Evolutionary conservation across 345 rosid genomes (phyloP).

Genomic region (Gossypium herbaceum): DNA sequence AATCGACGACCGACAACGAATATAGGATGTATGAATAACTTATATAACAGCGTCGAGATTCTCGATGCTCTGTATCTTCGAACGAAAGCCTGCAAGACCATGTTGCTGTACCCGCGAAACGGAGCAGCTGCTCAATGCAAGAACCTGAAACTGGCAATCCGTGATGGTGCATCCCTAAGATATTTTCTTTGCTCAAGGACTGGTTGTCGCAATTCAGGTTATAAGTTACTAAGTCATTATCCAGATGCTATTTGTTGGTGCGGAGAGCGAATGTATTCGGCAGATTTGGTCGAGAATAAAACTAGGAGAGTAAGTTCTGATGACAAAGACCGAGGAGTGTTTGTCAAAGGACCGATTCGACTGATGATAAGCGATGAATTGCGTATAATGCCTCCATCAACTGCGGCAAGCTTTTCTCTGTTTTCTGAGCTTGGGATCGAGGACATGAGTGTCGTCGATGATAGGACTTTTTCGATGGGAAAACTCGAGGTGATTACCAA

Average conservation of each 20-base stretch:
- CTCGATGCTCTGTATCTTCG: conserved; percentile 11
- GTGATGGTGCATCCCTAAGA: neutral
- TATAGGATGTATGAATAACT: conserved; percentile 22
- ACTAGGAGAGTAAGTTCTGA: neutral
- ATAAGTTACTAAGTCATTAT: conserved; percentile 11
- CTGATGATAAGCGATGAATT: conserved; percentile 17
- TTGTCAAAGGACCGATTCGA: conserved; percentile 12
- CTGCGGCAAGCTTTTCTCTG: neutral
- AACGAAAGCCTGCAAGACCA: conserved; percentile 15
- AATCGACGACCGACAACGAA: neutral
- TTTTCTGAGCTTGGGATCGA: conserved; percentile 16
- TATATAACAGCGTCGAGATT: conserved; percentile 19
- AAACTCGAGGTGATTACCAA: neutral
- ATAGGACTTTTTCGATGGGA: neutral
- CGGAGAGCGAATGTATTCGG: neutral
- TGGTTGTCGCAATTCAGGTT: neutral
- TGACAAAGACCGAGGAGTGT: conserved; percentile 9
- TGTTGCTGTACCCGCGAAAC: conserved; percentile 20
- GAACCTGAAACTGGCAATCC: conserved; percentile 19
- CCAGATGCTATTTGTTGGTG: neutral
- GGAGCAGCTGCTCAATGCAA: conserved; percentile 7
- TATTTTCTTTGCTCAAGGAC: neutral
- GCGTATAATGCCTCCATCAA: conserved; percentile 13
- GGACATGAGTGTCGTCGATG: conserved; percentile 12
- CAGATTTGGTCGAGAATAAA: neutral